Percentiles rank a stretch among this genome's conserved stretches.
These are phyloP conservation scores for Vigna radiata DNA, from an alignment of 306 rosid species.

Conservation along the genomic window DNA sequence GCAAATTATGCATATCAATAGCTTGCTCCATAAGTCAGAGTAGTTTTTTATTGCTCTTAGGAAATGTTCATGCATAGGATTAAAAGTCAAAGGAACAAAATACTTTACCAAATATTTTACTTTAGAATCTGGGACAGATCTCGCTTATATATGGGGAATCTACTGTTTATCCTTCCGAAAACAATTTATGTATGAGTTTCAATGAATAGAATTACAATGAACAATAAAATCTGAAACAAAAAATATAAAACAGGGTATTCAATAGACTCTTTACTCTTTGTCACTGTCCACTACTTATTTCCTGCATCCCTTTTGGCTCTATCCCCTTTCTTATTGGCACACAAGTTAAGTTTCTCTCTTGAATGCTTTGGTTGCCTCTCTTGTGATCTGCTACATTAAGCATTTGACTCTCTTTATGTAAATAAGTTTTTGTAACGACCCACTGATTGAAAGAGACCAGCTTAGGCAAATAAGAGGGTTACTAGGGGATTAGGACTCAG, in stretches of 20 bases:
- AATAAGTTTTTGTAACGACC: background rate
- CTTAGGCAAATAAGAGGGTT: conserved; percentile 7
- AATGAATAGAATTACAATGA: background rate
- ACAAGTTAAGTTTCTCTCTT: background rate
- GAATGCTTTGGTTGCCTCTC: background rate
- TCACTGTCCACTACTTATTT: background rate
- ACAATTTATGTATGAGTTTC: background rate
- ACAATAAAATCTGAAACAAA: background rate
- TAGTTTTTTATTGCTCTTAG: background rate
- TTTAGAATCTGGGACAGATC: conserved; percentile 2
- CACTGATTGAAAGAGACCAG: background rate
- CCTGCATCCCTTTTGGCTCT: background rate
- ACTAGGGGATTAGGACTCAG: background rate
- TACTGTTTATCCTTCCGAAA: background rate
- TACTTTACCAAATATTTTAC: background rate
- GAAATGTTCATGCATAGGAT: conserved; percentile 4
- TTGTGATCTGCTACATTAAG: no score
- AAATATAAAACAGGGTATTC: background rate
- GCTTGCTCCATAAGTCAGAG: background rate
- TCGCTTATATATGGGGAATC: background rate
- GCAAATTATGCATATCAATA: background rate
- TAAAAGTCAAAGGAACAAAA: background rate
- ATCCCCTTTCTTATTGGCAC: background rate
- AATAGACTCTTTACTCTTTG: background rate
- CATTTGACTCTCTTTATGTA: background rate